Conservation (phyloP, 2,329 filamentous ascomycete species). For the Didymella segeticola region DNA sequence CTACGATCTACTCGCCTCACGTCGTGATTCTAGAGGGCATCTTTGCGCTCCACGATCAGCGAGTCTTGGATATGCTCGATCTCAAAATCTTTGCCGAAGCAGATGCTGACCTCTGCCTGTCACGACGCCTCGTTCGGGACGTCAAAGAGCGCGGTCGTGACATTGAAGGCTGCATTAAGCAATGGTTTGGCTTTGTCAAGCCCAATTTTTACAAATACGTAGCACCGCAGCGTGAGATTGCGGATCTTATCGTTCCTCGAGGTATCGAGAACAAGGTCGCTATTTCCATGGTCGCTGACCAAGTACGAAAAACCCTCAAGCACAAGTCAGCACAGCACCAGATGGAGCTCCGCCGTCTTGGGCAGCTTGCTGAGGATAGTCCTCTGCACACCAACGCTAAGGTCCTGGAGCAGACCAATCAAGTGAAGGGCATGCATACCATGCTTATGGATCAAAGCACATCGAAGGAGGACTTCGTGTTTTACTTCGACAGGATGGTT, state of each 20-base stretch:
- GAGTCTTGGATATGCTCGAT: slow-evolving; percentile 85
- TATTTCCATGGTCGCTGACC: slow-evolving; percentile 93
- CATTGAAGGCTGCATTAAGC: slow-evolving; percentile 94
- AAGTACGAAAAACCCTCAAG: slow-evolving; percentile 84
- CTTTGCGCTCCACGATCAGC: slow-evolving; percentile 87
- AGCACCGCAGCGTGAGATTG: slow-evolving; percentile 86
- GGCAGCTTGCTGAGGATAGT: slow-evolving; percentile 72
- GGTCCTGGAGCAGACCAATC: slow-evolving; percentile 76
- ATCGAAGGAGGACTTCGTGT: slow-evolving; percentile 87
- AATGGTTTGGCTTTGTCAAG: slow-evolving; percentile 97
- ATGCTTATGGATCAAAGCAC: slow-evolving; percentile 84
- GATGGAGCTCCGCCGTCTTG: slow-evolving; percentile 77
- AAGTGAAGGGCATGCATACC: slow-evolving; percentile 87
- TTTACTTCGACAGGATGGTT: slow-evolving; percentile 92
- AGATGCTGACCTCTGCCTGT: slow-evolving; percentile 91
- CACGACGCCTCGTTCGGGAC: slow-evolving; percentile 73
- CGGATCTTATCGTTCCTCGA: slow-evolving; percentile 93
- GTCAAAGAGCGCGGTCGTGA: slow-evolving; percentile 88
- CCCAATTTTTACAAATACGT: slow-evolving; percentile 96
- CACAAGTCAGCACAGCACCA: slow-evolving; percentile 87
- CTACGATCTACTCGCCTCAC: slow-evolving; percentile 92
- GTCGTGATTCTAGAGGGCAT: slow-evolving; percentile 96
- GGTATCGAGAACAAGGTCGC: slow-evolving; percentile 95
- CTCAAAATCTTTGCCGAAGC: slow-evolving; percentile 98
- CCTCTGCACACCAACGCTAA: slow-evolving; percentile 78